Evolutionary conservation across 2,329 filamentous ascomycete species (phyloP), one percentile per base, ranked within the genome.

Genomic region (Cladorrhinum sp.): DNA sequence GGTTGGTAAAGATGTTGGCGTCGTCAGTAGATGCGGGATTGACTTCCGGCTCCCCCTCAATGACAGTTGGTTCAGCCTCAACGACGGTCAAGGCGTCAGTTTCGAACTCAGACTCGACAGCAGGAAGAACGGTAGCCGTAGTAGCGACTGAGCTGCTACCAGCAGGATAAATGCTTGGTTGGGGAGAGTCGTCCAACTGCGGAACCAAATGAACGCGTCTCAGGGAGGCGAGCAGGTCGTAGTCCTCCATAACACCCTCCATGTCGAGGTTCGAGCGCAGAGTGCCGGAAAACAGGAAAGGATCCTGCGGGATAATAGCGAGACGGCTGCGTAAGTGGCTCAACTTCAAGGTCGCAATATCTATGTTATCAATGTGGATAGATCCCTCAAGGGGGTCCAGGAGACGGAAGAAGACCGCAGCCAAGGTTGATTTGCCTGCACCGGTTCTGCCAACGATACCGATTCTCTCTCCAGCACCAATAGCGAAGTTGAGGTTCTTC

Each of bases 231-330:
- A 83, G 85, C 12, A 88, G 76, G 59, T 84, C 82, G n/a, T 85
- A 74, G 67, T 88, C 85, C 1, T 79, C 81, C 64, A 86, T 81
- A 63, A 83, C 77, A 63, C 78, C 77, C 71, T 88, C 87, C 1
- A 85, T 84, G 65, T 88, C 86, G 3, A 89, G 74, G 62, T 88
- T 89, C 53, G 78, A 81, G 50, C 85, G 78, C 55, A 88, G 79
- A 1, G 85, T 88, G 50, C 86, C 86, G 20, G 82, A 81, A 77
- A 88, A 88, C 3, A 89, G 76, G 1, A 85, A 87, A 0, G 86
- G 85, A 60, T 89, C 86, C 69, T 89, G 86, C 0, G 86, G 86
- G 59, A 89, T 88, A 67, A 88, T 88, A 49, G 83, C 81, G 6
- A 89, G 75, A 24, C 85, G 79, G 52, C 81, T 84, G 9, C 86